These are phyloP conservation scores for Silene noctiflora DNA, from an alignment of 179 eudicot species.

Conservation along the genomic window DNA sequence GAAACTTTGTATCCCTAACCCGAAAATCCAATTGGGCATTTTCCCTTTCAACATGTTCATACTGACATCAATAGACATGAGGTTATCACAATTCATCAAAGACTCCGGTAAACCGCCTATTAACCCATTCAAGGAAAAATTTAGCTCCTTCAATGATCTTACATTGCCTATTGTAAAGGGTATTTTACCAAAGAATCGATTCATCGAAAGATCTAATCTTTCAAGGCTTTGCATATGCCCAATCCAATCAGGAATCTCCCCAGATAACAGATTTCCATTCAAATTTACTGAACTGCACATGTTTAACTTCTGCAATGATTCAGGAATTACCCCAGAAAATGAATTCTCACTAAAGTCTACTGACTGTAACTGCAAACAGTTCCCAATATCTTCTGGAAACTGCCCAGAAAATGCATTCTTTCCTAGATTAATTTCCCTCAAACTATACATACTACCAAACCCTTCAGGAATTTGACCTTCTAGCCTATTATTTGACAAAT, in stretches of 20 bases:
- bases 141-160: slow-evolving; percentile 44
- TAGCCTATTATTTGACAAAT: slow-evolving; percentile 60
- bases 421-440: slow-evolving; percentile 49
- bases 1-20: slow-evolving; percentile 45
- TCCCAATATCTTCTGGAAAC: slow-evolving; percentile 67
- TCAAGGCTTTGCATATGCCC: slow-evolving; percentile 64
- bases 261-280: slow-evolving; percentile 45
- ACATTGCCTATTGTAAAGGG: slow-evolving; percentile 56
- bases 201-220: slow-evolving; percentile 65
- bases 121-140: slow-evolving; percentile 56
- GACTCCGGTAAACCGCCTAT: slow-evolving; percentile 66
- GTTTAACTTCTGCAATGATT: slow-evolving; percentile 54
- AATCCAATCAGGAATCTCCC: slow-evolving; percentile 75
- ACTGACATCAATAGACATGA: slow-evolving; percentile 56
- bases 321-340: slow-evolving; percentile 62
- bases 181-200: slow-evolving; percentile 54
- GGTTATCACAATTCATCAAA: slow-evolving; percentile 42
- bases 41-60: slow-evolving; percentile 53
- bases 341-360: slow-evolving; percentile 62
- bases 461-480: slow-evolving; percentile 64
- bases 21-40: slow-evolving; percentile 66
- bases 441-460: slow-evolving; percentile 52
- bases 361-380: slow-evolving; percentile 45
- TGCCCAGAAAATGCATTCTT: slow-evolving; percentile 55
- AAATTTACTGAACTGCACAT: slow-evolving; percentile 48